phyloP scores from a whole-genome alignment of 2,329 filamentous ascomycete species.

The Penicillium italicum region DNA sequence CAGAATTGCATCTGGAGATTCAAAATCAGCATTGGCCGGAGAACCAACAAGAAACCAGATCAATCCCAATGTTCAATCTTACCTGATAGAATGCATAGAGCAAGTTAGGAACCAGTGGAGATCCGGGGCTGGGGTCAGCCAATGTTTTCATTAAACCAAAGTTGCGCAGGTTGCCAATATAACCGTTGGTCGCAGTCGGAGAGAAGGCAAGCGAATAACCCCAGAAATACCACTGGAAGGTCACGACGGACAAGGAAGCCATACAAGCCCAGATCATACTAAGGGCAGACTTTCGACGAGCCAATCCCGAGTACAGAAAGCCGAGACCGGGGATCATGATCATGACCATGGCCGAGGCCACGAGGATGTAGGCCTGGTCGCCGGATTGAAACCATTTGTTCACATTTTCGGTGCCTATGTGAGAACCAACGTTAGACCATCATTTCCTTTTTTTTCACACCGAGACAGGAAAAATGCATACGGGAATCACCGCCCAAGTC shows the following conservation, averaged over 20 bases:
- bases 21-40: neutral
- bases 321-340: conserved; percentile 96
- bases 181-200: conserved; percentile 73
- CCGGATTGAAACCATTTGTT: conserved; percentile 94
- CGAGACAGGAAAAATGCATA: conserved; percentile 48
- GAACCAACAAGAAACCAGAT: neutral
- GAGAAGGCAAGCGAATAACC: conserved; percentile 95
- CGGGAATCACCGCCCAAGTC: conserved; percentile 72
- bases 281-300: conserved; percentile 93
- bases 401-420: conserved; percentile 72
- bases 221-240: conserved; percentile 99
- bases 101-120: conserved; percentile 80
- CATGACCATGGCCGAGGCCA: conserved; percentile 87
- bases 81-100: conserved; percentile 94
- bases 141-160: conserved; percentile 86
- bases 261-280: conserved; percentile 98
- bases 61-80: conserved; percentile 23
- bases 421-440: conserved; percentile 9
- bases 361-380: conserved; percentile 89
- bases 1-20: conserved; percentile 85
- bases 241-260: conserved; percentile 84
- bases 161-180: conserved; percentile 84
- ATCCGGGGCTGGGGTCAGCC: conserved; percentile 79
- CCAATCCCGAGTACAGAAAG: conserved; percentile 95
- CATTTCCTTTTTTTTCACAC: neutral